Percentiles rank a stretch among this genome's conserved stretches.
Conservation (phyloP, 495 filamentous ascomycete species). For the Entonaema liquescens region DNA sequence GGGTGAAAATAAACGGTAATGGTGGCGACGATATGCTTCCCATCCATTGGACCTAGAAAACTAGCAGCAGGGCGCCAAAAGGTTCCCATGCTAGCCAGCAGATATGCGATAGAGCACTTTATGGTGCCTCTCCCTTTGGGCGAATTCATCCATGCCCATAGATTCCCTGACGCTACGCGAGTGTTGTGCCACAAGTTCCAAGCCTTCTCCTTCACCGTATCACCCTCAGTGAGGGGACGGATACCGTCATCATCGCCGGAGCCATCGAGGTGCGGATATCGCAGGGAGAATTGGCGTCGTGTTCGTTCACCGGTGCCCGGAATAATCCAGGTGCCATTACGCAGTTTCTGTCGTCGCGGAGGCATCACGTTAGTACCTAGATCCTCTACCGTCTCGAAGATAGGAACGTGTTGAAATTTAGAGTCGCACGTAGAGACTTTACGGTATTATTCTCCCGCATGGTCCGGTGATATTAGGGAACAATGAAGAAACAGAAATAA, state of each 20-base stretch:
- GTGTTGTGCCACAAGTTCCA: slow-evolving; percentile 41
- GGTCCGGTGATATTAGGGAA: background rate
- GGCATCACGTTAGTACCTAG: slow-evolving; percentile 42
- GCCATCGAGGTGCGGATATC: slow-evolving; percentile 45
- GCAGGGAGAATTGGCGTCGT: slow-evolving; percentile 65
- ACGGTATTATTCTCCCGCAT: background rate
- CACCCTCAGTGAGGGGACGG: slow-evolving; percentile 42
- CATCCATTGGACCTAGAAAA: slow-evolving; percentile 84
- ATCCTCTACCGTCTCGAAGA: slow-evolving; percentile 12
- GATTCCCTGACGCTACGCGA: slow-evolving; percentile 26
- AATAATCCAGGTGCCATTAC: slow-evolving; percentile 68
- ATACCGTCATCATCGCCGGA: slow-evolving; percentile 37
- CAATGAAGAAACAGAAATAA: background rate
- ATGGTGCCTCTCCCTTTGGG: slow-evolving; percentile 76
- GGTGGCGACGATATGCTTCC: slow-evolving; percentile 95
- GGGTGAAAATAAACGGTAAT: slow-evolving; percentile 97
- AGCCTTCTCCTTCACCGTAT: slow-evolving; percentile 38
- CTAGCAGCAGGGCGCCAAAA: slow-evolving; percentile 78
- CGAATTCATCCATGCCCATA: slow-evolving; percentile 57
- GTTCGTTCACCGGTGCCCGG: slow-evolving; percentile 68
- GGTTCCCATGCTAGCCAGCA: slow-evolving; percentile 86
- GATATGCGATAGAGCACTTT: slow-evolving; percentile 93
- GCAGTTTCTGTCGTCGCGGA: slow-evolving; percentile 58
- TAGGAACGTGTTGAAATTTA: background rate
- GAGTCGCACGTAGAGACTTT: slow-evolving; percentile 9